Evolutionary conservation across 2,329 filamentous ascomycete species (phyloP).

Genomic region (Colletotrichum plurivorum): DNA sequence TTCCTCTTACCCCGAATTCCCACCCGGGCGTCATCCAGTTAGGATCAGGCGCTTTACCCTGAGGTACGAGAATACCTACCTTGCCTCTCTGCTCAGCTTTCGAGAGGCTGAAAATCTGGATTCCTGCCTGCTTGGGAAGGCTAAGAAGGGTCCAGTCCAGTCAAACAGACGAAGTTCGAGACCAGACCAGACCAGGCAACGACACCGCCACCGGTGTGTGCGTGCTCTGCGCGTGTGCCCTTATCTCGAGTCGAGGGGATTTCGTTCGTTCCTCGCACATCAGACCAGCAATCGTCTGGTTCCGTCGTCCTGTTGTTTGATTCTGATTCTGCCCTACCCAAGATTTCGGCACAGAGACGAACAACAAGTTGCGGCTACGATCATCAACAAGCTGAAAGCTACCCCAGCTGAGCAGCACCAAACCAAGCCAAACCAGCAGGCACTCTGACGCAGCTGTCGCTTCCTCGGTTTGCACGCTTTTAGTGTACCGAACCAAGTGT

Average conservation of each 20-base stretch:
- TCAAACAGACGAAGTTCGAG: constrained; percentile 20
- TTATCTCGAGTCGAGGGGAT: too few species aligned
- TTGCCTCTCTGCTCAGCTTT: neutral
- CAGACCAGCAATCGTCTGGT: too few species aligned
- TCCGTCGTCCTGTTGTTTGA: too few species aligned
- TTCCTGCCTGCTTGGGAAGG: constrained; percentile 18
- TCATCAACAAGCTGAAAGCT: too few species aligned
- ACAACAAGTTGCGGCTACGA: too few species aligned
- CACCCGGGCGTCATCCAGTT: constrained; percentile 9
- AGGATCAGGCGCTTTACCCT: constrained; percentile 15
- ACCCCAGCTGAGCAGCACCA: too few species aligned
- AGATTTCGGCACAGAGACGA: too few species aligned
- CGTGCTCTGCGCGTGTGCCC: too few species aligned
- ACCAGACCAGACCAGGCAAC: constrained; percentile 11
- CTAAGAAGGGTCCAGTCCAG: constrained; percentile 14
- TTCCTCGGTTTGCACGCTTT: too few species aligned
- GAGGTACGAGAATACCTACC: constrained; percentile 28
- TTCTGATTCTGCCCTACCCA: too few species aligned
- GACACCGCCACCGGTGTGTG: too few species aligned
- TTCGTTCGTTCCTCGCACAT: neutral
- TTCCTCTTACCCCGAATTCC: neutral
- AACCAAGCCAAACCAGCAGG: too few species aligned
- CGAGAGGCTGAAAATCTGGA: neutral
- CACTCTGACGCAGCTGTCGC: constrained; percentile 6
- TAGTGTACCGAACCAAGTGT: neutral